Evolutionary conservation across 2,329 filamentous ascomycete species (phyloP), one percentile per base, ranked within the genome.

Genomic region (Sporothrix globosa): DNA sequence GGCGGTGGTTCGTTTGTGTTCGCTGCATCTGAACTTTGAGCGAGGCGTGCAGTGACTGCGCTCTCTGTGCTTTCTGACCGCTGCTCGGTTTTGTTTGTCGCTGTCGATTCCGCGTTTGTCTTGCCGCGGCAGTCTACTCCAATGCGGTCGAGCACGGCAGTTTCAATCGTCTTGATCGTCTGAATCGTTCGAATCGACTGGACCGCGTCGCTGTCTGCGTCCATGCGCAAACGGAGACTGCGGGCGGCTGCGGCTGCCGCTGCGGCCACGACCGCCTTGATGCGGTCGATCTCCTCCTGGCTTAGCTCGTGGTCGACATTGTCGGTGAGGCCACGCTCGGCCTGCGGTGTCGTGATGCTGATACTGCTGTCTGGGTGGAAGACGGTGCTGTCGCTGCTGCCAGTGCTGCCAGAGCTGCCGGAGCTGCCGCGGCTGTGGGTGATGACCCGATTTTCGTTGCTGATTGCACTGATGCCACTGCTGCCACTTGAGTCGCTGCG

Each of bases 221-320:
- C 69, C 41, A 68, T 50, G 6, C 72, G 67, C 14, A 72, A 30
- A 3, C 70, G 68, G 2, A 73, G 41, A 24, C 44, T 74, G 61
- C 27, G 58, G 27, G 69, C 70, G 3, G 72, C 72, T 0, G 46
- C 50, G 0, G 67, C 50, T 0, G 72, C 69, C 0, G 72, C 72
- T 0, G 73, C 71, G 0, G 72, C 71, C 30, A 86, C 87, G 1
- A 80, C 82, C 73, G 81, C 81, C 6, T 88, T 74, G n/a, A 89
- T 84, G 61, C 78, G 76, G 4, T 80, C 80, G 21, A 88, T 83
- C 72, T 90, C 87, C 2, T 80, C 82, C 41, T 72, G 70, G 69
- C 52, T 71, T 14, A 70, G 53, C n/a, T 56, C 54, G 50, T 52
- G 60, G 58, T 63, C 41, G 68, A 50, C 69, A 46, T 34, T 71